phyloP scores from a whole-genome alignment of 2,329 filamentous ascomycete genomes.

The Ceratocystis cacaofunesta region DNA sequence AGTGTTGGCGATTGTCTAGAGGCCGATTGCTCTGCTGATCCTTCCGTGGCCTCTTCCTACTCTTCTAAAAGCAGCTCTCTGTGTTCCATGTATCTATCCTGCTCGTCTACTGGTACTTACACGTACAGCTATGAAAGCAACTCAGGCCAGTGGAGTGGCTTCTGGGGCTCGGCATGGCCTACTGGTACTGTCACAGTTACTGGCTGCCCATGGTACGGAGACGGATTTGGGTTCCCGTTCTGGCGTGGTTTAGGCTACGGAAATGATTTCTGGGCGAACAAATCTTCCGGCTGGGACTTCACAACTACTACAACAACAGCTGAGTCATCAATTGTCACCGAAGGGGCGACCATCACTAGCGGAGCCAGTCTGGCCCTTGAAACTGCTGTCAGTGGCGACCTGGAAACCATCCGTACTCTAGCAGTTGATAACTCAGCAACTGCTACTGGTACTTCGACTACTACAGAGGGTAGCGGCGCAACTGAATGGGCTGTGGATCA shows the following conservation, averaged over 20 bases:
- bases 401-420: slow-evolving; percentile 19
- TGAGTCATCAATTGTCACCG: slow-evolving; percentile 4
- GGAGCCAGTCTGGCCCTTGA: slow-evolving; percentile 16
- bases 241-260: slow-evolving; percentile 20
- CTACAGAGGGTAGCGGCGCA: slow-evolving; percentile 10
- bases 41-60: slow-evolving; percentile 18
- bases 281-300: slow-evolving; percentile 19
- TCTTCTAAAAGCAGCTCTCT: slow-evolving; percentile 19
- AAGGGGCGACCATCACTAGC: slow-evolving; percentile 16
- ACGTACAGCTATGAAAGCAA: slow-evolving; percentile 19
- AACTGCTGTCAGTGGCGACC: slow-evolving; percentile 16
- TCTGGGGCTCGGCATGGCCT: slow-evolving; percentile 18
- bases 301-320: slow-evolving; percentile 20
- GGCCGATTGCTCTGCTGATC: slow-evolving; percentile 19
- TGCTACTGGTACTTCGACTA: slow-evolving; percentile 10
- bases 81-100: slow-evolving; percentile 19
- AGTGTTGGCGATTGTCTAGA: slow-evolving; percentile 19
- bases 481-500: slow-evolving; percentile 7
- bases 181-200: slow-evolving; percentile 20
- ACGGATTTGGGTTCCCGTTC: slow-evolving; percentile 19
- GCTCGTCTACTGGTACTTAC: slow-evolving; percentile 20
- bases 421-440: slow-evolving; percentile 16
- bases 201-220: slow-evolving; percentile 21
- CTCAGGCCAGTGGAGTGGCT: slow-evolving; percentile 16
- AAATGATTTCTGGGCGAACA: slow-evolving; percentile 18